Percentiles rank a stretch among this genome's conserved stretches.
Conservation (phyloP, 257 asterid genomes). For the Salvia miltiorrhiza region DNA sequence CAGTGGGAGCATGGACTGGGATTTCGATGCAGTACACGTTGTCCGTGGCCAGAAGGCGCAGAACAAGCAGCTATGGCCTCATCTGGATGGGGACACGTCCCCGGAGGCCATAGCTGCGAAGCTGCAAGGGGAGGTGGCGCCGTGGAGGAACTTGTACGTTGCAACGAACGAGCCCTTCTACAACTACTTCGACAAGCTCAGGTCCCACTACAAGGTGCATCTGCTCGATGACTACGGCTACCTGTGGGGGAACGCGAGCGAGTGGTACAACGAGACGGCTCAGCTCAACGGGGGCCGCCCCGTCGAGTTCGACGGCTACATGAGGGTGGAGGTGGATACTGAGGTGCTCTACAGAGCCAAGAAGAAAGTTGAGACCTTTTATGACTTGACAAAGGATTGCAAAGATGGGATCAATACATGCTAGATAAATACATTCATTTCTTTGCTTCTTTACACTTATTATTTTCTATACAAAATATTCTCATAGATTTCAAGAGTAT, state of each 20-base stretch:
- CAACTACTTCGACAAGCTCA: conserved; percentile 90
- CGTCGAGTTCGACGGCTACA: conserved; percentile 86
- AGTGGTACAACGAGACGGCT: conserved; percentile 85
- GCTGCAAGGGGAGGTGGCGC: conserved; percentile 51
- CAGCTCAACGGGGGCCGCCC: conserved; percentile 55
- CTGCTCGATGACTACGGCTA: conserved; percentile 78
- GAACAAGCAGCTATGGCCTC: conserved; percentile 78
- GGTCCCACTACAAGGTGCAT: conserved; percentile 88
- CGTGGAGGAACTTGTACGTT: conserved; percentile 80
- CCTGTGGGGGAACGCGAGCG: conserved; percentile 86
- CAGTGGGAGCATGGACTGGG: conserved; percentile 99
- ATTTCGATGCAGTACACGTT: conserved; percentile 86
- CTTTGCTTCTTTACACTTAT: neutral
- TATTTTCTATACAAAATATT: neutral
- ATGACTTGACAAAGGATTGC: conserved; percentile 85
- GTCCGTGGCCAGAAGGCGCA: conserved; percentile 85
- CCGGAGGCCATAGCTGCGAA: conserved; percentile 71
- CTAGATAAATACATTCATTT: conserved; percentile 19
- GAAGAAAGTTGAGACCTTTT: conserved; percentile 82
- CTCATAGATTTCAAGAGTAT: neutral
- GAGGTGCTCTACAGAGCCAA: conserved; percentile 86
- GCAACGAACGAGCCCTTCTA: conserved; percentile 93
- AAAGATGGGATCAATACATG: conserved; percentile 90
- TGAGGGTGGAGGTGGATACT: conserved; percentile 96
- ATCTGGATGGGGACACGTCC: conserved; percentile 77